Percentiles rank a stretch among this genome's conserved stretches.
Evolutionary conservation across 768 basidiomycete genomes (phyloP).

Genomic region (Lactifluus hygrophoroides): DNA sequence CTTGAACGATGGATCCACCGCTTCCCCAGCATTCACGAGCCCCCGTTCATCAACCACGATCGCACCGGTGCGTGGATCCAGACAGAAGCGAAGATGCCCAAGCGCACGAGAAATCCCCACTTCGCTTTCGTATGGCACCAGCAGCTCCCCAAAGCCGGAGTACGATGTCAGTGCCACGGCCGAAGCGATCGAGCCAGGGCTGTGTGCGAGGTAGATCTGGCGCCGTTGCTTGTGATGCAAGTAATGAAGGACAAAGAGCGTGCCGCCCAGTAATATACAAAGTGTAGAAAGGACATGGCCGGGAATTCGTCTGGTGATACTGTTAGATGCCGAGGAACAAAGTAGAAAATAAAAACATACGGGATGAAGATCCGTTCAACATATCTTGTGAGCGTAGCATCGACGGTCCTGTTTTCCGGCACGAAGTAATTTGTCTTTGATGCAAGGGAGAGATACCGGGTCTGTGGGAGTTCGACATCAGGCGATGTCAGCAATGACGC

Average conservation of each 20-base stretch:
- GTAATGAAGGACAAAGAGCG: constrained; percentile 40
- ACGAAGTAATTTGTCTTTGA: constrained; percentile 57
- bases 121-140: constrained; percentile 7
- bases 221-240: constrained; percentile 26
- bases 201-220: constrained; percentile 5
- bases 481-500: neutral
- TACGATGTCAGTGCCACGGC: constrained; percentile 10
- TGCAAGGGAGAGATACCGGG: constrained; percentile 46
- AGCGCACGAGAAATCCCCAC: neutral
- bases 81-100: constrained; percentile 14
- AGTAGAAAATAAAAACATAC: constrained; percentile 34
- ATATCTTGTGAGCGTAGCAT: constrained; percentile 34
- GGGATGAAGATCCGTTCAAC: constrained; percentile 47
- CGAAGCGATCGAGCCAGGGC: constrained; percentile 8
- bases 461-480: constrained; percentile 29
- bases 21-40: neutral
- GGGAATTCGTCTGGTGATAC: constrained; percentile 19
- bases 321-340: neutral
- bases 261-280: constrained; percentile 40
- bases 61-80: constrained; percentile 18
- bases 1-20: neutral
- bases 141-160: constrained; percentile 17
- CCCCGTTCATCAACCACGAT: constrained; percentile 13
- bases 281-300: constrained; percentile 41
- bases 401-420: constrained; percentile 29